A percentile compares a stretch with the other conserved stretches of the same genome.
Conservation (phyloP, 2,329 filamentous ascomycete species). For the Ascochyta clinopodiicola region DNA sequence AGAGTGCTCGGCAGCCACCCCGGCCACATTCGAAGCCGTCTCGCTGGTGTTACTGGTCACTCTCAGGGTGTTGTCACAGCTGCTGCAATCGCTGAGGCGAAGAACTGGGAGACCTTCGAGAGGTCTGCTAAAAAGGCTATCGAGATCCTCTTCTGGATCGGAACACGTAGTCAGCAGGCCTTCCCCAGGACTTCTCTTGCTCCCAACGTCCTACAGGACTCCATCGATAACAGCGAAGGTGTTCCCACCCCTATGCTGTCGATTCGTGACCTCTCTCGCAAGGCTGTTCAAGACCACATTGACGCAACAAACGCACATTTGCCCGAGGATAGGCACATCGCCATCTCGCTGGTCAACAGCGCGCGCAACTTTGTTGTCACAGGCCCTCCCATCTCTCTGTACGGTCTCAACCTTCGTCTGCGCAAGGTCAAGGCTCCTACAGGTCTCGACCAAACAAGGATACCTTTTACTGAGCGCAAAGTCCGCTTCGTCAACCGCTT, state of each 20-base stretch:
- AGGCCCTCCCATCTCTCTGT: slow-evolving; percentile 92
- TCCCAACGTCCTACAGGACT: slow-evolving; percentile 89
- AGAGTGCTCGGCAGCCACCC: slow-evolving; percentile 89
- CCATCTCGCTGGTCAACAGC: slow-evolving; percentile 95
- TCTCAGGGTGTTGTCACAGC: slow-evolving; percentile 96
- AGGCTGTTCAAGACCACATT: slow-evolving; percentile 94
- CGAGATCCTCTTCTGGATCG: slow-evolving; percentile 98
- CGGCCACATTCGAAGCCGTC: slow-evolving; percentile 81
- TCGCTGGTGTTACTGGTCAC: slow-evolving; percentile 91
- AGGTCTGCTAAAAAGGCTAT: slow-evolving; percentile 80
- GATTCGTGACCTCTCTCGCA: slow-evolving; percentile 87
- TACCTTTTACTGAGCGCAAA: slow-evolving; percentile 95
- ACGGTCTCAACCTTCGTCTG: slow-evolving; percentile 92
- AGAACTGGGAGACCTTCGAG: slow-evolving; percentile 91
- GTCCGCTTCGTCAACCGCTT: slow-evolving; percentile 96
- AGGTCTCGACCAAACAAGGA: slow-evolving; percentile 92
- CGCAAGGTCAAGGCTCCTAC: slow-evolving; percentile 97
- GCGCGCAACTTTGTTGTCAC: slow-evolving; percentile 96
- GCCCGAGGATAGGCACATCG: slow-evolving; percentile 88
- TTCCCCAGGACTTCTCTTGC: slow-evolving; percentile 95
- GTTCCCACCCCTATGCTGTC: slow-evolving; percentile 96
- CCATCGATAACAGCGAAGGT: slow-evolving; percentile 93
- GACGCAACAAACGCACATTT: slow-evolving; percentile 97
- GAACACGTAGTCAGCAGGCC: slow-evolving; percentile 93
- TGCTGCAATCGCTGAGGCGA: slow-evolving; percentile 86